Base-by-base conservation (phyloP, 148 eudicot species). In the Linanthus parryae region DNA sequence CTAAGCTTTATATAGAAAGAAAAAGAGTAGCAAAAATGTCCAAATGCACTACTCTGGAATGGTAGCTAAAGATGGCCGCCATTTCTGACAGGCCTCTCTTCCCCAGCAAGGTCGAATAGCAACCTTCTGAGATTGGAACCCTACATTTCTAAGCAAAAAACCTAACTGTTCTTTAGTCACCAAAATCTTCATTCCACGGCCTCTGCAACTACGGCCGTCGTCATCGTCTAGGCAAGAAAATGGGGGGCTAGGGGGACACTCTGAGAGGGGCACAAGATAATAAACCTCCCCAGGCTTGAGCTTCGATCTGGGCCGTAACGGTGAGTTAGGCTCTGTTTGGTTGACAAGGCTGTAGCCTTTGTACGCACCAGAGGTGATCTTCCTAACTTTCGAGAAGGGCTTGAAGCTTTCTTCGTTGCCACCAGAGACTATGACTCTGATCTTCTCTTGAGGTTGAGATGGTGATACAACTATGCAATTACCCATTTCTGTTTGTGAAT, bases 161-260 rank as follows among this genome's bases (percentile, higher is more conserved):
- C 66, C 58, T 49, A 81, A 65, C 30, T 81, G 77, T 45, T 76
- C 62, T 73, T 70, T 73, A 10, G 76, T 75, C 37, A 73, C 63
- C 1, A 78, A 65, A 37, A 79, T 72, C 76, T 72, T 85, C 20
- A 76, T 69, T 56, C 59, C 67, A 40, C 38, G 36, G 28, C 61
- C 57, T 30, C 44, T 59, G 37, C 73, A 50, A 36, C 49, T 25
- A 52, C 41, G 50, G 8, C 48, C 63, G 15, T 21, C 48, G 1
- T 14, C 52, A 60, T 61, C 57, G 44, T 55, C 51, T 29, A 27
- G 69, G n/a, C n/a, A n/a, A 17, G 69, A 48, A 23, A 47, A 17
- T 14, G 65, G 66, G 14, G 66, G 61, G 47, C 19, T 27, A 19
- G 12, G 1, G 14, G 21, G 39, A 39, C 23, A 35, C 25, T 24